A percentile compares a stretch with the other conserved stretches of the same genome.
These are phyloP conservation scores for Eucalyptus urophylla DNA, from an alignment of 345 rosid genomes.

Conservation along the genomic window DNA sequence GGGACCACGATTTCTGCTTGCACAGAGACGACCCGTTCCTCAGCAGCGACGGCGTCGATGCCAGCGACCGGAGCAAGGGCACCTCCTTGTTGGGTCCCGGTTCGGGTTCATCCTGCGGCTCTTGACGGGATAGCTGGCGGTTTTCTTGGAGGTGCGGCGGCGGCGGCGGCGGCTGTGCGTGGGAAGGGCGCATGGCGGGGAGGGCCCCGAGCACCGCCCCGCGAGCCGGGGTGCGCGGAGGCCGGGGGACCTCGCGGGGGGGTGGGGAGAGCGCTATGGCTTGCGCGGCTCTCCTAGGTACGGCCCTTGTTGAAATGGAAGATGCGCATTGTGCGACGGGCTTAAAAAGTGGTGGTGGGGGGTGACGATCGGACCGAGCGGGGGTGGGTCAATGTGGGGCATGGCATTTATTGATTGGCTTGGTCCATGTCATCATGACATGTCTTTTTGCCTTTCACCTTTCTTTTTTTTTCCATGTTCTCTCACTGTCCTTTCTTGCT, in stretches of 20 bases:
- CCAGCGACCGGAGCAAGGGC: not conserved
- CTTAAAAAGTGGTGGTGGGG: not conserved
- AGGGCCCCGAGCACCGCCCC: not conserved
- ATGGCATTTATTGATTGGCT: not conserved
- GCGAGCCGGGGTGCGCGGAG: not conserved
- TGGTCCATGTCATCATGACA: not conserved
- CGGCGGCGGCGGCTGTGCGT: not conserved
- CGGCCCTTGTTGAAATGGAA: not conserved
- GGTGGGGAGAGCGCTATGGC: not conserved
- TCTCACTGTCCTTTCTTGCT: not conserved
- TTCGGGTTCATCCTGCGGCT: not conserved
- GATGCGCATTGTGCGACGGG: not conserved
- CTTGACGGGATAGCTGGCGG: not conserved
- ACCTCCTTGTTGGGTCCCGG: not conserved
- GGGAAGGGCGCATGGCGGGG: not conserved
- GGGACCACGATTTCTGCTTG: constrained; percentile 88
- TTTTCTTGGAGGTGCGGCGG: not conserved
- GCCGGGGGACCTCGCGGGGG: not conserved
- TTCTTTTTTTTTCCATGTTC: not conserved
- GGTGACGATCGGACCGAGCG: not conserved
- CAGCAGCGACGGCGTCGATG: not conserved
- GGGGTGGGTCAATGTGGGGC: not conserved
- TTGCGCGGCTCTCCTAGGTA: not conserved
- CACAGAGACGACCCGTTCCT: constrained; percentile 16
- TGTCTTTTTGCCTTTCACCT: not conserved